Evolutionary conservation across 75 land plant species (phyloP), one percentile per base, ranked within the genome.

Genomic region (Chamaecyparis obtusa): DNA sequence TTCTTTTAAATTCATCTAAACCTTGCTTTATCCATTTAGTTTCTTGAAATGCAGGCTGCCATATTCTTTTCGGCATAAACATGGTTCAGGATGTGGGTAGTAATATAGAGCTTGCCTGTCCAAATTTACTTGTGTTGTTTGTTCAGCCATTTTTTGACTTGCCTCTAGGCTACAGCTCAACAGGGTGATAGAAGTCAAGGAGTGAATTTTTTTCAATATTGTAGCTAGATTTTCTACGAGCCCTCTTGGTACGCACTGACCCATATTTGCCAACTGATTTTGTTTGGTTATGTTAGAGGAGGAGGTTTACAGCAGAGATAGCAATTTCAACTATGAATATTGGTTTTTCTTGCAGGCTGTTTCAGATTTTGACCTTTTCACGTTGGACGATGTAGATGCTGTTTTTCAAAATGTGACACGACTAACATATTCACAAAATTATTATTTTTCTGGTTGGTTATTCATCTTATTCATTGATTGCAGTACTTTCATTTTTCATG

Each of bases 291-390:
- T 44, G 21, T 19, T 87, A 37, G 8, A 36, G 9, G 17, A 49
- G 36, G 41, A 71, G 37, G 43, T 85, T 37, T 85, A 9, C 19
- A 17, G 36, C 85, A 15, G 3, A 35, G 27, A 21, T 16, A 56
- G n/a, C 10, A 35, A 35, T 85, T 13, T 41, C 35, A 30, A 9
- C 35, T 35, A 56, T 60, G 35, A 82, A 35, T 78, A 48, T 37
- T 44, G 72, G 17, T 86, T 51, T 24, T 69, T 21, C 49, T 85
- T 83, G 89, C 99, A 98, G 99, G 97, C 95, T 93, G 97, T 98
- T 30, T 98, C 99, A 41, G 95, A 98, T 90, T 98, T 98, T 92
- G 99, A 98, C 89, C 90, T 95, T 83, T 98, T 96, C 91, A 98
- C 92, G 1, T 89, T 98, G 84, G 99, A 98, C 91, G 99, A 98